Evolutionary conservation across 179 eudicot genomes (phyloP).

Genomic region (Camellia oleifera): DNA sequence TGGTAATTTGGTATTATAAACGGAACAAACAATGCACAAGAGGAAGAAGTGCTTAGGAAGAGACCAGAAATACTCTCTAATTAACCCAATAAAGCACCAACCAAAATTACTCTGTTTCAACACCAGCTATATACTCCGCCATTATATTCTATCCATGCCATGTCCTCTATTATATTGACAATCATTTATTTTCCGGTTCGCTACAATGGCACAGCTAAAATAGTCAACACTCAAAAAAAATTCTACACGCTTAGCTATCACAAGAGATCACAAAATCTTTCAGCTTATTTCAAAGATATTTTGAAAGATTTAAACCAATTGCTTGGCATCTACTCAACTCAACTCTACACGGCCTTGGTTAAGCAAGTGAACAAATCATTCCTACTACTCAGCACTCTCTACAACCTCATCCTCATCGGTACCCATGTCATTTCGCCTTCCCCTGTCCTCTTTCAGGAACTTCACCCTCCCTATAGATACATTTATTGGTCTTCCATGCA

Average conservation of each 20-base stretch:
- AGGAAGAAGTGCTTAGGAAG: too few relatives aligned
- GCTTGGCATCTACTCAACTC: background rate
- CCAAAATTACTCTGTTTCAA: too few relatives aligned
- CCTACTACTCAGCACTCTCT: background rate
- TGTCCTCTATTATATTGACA: background rate
- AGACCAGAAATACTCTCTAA: too few relatives aligned
- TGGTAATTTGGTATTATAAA: background rate
- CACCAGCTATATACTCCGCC: too few relatives aligned
- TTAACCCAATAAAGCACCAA: too few relatives aligned
- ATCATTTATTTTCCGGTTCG: background rate
- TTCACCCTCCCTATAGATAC: background rate
- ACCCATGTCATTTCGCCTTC: background rate
- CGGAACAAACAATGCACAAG: background rate
- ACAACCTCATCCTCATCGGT: background rate
- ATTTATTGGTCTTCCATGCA: too few relatives aligned
- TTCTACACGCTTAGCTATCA: background rate
- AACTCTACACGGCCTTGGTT: background rate
- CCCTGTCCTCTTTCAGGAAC: background rate
- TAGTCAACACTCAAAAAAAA: background rate
- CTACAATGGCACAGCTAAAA: background rate
- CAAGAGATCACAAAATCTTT: background rate
- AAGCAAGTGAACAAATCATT: too few relatives aligned
- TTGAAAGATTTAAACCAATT: too few relatives aligned
- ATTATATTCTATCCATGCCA: too few relatives aligned
- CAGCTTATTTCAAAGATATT: too few relatives aligned